These are phyloP conservation scores for Babesia sp. DNA, from an alignment of 169 alveolate genomes.

Conservation along the genomic window DNA sequence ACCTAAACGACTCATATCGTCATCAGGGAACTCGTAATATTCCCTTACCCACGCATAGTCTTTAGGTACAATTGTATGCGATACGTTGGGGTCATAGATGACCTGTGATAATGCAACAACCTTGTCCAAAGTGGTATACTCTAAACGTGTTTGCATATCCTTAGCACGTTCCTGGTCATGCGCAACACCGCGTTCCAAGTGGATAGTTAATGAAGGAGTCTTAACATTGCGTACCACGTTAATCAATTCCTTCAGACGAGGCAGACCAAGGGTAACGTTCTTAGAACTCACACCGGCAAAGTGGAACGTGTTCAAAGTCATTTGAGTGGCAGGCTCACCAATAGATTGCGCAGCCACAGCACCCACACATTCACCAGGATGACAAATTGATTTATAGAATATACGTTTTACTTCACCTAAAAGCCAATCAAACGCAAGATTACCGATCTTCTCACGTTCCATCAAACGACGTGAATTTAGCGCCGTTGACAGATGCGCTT, in stretches of 20 bases:
- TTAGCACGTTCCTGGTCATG: conserved; percentile 89
- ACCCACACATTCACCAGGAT: conserved; percentile 99
- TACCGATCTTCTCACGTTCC: conserved; percentile 92
- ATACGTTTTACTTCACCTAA: conserved; percentile 95
- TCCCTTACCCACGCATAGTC: conserved; percentile 93
- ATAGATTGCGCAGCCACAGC: conserved; percentile 99
- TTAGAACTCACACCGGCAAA: conserved; percentile 99
- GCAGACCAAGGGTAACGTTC: conserved; percentile 99
- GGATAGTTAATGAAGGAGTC: conserved; percentile 96
- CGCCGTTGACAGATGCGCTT: conserved; percentile 91
- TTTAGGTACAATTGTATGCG: conserved; percentile 88
- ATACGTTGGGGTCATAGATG: conserved; percentile 96
- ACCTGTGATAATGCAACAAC: conserved; percentile 90
- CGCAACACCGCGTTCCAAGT: conserved; percentile 86
- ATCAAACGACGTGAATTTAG: conserved; percentile 91
- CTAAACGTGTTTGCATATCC: conserved; percentile 91
- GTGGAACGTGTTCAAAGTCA: conserved; percentile 99
- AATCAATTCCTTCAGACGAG: conserved; percentile 97
- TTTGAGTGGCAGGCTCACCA: conserved; percentile 99
- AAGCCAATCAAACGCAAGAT: conserved; percentile 94
- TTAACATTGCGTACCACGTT: conserved; percentile 98
- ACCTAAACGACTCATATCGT: conserved; percentile 84
- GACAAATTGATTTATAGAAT: conserved; percentile 92
- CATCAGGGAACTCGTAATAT: conserved; percentile 94
- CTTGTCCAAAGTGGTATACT: conserved; percentile 94